These are phyloP conservation scores for Nigrospora osmanthi DNA, from an alignment of 2,329 filamentous ascomycete species.

Conservation along the genomic window DNA sequence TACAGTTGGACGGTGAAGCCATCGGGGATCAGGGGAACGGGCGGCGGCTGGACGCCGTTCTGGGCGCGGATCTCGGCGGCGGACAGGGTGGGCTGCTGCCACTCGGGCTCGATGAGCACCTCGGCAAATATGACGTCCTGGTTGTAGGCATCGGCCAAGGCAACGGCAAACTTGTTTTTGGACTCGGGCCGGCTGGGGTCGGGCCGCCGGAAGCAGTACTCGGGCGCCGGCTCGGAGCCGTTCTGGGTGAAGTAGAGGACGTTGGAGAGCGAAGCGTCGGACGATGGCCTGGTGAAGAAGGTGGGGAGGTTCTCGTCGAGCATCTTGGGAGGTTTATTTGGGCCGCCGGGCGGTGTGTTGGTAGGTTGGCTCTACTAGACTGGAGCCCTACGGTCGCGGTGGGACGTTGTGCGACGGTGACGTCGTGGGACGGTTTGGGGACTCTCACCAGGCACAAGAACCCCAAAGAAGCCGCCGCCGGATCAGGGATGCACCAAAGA, in stretches of 20 bases:
- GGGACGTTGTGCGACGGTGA: too few relatives aligned
- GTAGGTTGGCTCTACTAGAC: too few relatives aligned
- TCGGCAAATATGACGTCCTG: constrained; percentile 81
- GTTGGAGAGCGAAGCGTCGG: constrained; percentile 46
- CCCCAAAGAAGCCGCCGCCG: too few relatives aligned
- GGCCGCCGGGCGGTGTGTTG: too few relatives aligned
- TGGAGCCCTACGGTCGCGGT: too few relatives aligned
- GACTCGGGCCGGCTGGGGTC: constrained; percentile 63
- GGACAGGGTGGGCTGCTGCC: constrained; percentile 75
- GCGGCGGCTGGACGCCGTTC: constrained; percentile 56
- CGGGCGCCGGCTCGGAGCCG: constrained; percentile 70
- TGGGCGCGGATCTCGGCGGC: constrained; percentile 72
- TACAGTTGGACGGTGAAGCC: constrained; percentile 83
- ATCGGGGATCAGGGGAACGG: constrained; percentile 67
- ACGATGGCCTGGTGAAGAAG: constrained; percentile 45
- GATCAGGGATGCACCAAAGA: too few relatives aligned
- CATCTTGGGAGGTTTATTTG: constrained; percentile 45
- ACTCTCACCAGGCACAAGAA: too few relatives aligned
- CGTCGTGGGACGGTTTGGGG: too few relatives aligned
- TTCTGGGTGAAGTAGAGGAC: constrained; percentile 58
- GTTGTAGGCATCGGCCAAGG: constrained; percentile 74
- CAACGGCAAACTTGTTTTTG: constrained; percentile 79
- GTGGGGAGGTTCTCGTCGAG: constrained; percentile 90
- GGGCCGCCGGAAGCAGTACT: constrained; percentile 72
- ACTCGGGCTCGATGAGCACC: constrained; percentile 75